A percentile compares a stretch with the other conserved stretches of the same genome.
These are phyloP conservation scores for Phyllosticta citriasiana DNA, from an alignment of 2,329 filamentous ascomycete species.

Conservation along the genomic window DNA sequence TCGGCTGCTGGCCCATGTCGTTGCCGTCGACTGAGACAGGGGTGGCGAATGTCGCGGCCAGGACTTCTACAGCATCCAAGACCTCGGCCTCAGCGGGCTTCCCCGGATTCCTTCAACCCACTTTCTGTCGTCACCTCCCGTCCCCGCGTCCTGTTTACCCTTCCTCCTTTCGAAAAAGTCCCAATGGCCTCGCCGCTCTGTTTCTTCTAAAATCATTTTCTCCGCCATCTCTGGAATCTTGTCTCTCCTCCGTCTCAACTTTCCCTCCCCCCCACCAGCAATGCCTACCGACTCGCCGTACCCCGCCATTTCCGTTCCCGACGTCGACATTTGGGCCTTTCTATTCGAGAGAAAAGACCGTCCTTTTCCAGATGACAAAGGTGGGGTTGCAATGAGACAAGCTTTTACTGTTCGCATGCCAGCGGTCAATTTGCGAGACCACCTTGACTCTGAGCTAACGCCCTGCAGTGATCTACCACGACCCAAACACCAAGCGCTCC, in stretches of 20 bases:
- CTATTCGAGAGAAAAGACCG: conserved; percentile 61
- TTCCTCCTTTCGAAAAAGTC: neutral
- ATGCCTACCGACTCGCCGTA: conserved; percentile 67
- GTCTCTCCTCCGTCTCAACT: neutral
- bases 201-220: neutral
- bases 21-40: neutral
- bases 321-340: conserved; percentile 68
- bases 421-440: neutral
- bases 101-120: conserved; percentile 6
- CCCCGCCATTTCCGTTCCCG: conserved; percentile 57
- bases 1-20: neutral
- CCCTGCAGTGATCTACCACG: conserved; percentile 61
- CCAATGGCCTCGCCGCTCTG: conserved; percentile 2
- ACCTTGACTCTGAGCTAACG: conserved; percentile 10
- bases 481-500: conserved; percentile 56
- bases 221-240: neutral
- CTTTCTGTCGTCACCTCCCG: neutral
- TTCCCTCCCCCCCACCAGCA: neutral
- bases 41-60: neutral
- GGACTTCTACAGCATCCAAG: neutral
- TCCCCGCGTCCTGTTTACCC: neutral
- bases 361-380: conserved; percentile 61
- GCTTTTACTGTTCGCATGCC: neutral
- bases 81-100: neutral
- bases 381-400: conserved; percentile 33